Base-by-base conservation (phyloP, 2,329 filamentous ascomycete species). In the Fusarium pseudonygamai region DNA sequence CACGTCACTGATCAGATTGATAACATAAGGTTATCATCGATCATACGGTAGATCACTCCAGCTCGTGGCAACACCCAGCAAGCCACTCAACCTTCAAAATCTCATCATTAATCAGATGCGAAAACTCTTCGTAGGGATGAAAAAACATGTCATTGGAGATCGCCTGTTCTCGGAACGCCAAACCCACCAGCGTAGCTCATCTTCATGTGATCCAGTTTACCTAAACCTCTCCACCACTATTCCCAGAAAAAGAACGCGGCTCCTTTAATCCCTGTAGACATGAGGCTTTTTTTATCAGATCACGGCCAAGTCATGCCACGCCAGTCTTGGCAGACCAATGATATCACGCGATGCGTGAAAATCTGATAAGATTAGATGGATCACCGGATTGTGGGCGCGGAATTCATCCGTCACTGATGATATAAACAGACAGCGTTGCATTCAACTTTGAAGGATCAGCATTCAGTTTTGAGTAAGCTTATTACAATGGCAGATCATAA, bases 351-450 rank as follows among this genome's bases (percentile, higher is more conserved):
- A 58, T 58, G 39, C 0, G 3, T 1, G 7, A 49, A 28, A 49
- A 75, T 76, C 75, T 72, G 72, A 75, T 76, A 72, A 76, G 74
- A 76, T 75, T 76, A 76, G 75, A 76, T 76, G 74, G 56, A 53
- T 55, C 71, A 45, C 46, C 63, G 46, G 62, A 58, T 63, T 71
- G 62, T 71, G 46, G 67, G 57, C 20, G 59, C 74, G 73, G 74
- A 75, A 75, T 34, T 53, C 30, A 30, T 46, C 61, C 66, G 70
- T 52, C 20, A 16, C 49, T 18, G 3, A 37, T 0, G 7, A 26
- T 58, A 70, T 32, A 61, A 71, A 40, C n/a, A 62, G 43, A 30
- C 42, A 30, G 6, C 22, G 52, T 61, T 56, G 42, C 47, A 61
- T 59, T 46, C 12, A 9, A 2, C 45, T 11, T 22, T 7, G 18